Evolutionary conservation across 2,329 filamentous ascomycete genomes (phyloP), one percentile per base, ranked within the genome.

Genomic region (Fusarium sp.): DNA sequence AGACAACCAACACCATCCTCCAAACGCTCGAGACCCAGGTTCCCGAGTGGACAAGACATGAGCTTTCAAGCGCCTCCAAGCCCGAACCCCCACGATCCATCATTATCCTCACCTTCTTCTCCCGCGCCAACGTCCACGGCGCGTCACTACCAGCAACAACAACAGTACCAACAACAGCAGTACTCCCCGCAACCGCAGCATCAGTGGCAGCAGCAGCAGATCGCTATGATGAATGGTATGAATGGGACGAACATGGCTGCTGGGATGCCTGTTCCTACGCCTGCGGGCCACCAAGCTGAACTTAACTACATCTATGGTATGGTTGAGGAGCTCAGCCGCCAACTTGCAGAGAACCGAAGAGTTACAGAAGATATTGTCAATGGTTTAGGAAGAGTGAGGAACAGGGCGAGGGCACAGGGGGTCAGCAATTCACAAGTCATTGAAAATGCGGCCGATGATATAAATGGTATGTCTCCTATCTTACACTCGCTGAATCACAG

Each of bases 281-380:
- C 90, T n/a, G 90, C 90, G 23, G 90, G 90, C 53, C 90, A 92
- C 79, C 90, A 92, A 80, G 88, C 90, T 59, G 90, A 92, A 80
- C 86, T 92, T 68, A 91, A 91, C 78, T 90, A 91, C 81, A 91
- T 92, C 77, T 91, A 92, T 78, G 85, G 86, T 73, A 90, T 92
- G 88, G 90, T 92, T 16, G 90, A 92, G 77, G 89, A 91, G 78
- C 84, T 92, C 53, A 91, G 89, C 75, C 86, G 88, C 38, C 88
- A 91, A 78, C 84, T 92, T 35, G 87, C 89, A 18, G 88, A 91
- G 58, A 91, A 91, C 79, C 85, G 88, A 73, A 85, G 86, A 46
- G 87, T 88, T 42, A 88, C 89, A n/a, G 88, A 91, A 72, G 88
- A 90, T 32, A 91, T 92, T 52, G 88, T 92, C 56, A 85, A 84